Evolutionary conservation across 2,329 filamentous ascomycete genomes (phyloP), one percentile per base, ranked within the genome.

Genomic region (Xylaria sp.): DNA sequence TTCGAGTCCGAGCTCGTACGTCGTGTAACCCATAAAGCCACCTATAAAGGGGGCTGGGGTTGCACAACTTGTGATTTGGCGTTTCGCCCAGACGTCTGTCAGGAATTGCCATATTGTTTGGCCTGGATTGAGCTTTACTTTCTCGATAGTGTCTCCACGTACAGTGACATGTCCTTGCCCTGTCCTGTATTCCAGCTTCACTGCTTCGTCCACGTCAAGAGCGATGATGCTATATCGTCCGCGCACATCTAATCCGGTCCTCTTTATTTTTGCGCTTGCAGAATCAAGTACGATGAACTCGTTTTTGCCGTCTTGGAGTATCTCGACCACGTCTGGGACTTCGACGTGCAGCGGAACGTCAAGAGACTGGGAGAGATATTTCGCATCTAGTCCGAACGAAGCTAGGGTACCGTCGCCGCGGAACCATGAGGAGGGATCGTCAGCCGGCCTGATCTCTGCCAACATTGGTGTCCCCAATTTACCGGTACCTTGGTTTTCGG

Each of bases 11-110:
- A 94, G 88, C 78, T 97, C 94, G 69, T 97, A 97, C 0, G 92
- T 93, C 60, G 93, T 86, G 75, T 91, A 97, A 0, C 94, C 94
- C 81, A 97, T 88, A 68, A 97, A 90, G 0, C 94, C 94, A 60
- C 93, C 94, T 80, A 92, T 89, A 77, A 97, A 97, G 0, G 92
- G 87, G 0, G 81, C 81, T 42, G 78, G 74, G 0, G 75, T 70
- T 32, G 76, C 65, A 9, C 74, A 66, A 27, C 71, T 42, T 5
- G 72, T 40, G 0, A 78, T 48, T 29, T 71, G 75, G n/a, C 78
- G 76, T 25, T 66, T 70, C 1, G 76, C 73, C 73, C 82, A 82
- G 50, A 86, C 86, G 5, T 82, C 81, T 0, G 85, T 83, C 12
- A 88, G 75, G 47, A 87, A 74, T 40, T 85, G 82, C 86, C 87